phyloP scores from a whole-genome alignment of 768 basidiomycete genomes.

The Tubosaeta brunneosetosa region DNA sequence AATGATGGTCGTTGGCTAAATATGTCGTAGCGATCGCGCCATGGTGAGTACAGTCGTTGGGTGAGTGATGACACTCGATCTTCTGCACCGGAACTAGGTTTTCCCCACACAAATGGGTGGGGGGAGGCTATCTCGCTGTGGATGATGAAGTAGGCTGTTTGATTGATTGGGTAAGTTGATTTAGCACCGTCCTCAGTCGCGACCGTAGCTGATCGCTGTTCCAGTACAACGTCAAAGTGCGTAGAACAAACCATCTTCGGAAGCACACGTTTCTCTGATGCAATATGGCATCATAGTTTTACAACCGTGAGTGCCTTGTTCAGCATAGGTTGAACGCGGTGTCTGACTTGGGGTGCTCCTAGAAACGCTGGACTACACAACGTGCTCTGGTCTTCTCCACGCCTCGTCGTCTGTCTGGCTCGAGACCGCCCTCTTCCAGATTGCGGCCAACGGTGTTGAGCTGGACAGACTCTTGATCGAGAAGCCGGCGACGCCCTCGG shows the following conservation, averaged over 20 bases:
- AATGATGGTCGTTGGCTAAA: background rate
- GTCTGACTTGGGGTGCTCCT: constrained; percentile 33
- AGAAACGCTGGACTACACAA: constrained; percentile 55
- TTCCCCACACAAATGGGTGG: constrained; percentile 28
- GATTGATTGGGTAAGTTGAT: constrained; percentile 41
- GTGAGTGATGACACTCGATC: background rate
- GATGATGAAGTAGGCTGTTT: constrained; percentile 35
- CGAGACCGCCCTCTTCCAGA: constrained; percentile 48
- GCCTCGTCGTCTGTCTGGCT: constrained; percentile 58
- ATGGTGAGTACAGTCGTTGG: constrained; percentile 8
- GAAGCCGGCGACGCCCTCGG: constrained; percentile 40
- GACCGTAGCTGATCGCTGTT: background rate
- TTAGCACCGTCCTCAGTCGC: background rate
- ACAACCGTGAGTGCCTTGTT: constrained; percentile 18
- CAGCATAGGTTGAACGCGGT: background rate
- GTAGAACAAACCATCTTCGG: background rate
- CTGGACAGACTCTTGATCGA: constrained; percentile 51
- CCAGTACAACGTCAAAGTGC: constrained; percentile 41
- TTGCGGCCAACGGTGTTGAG: constrained; percentile 39
- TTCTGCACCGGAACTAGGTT: constrained; percentile 23
- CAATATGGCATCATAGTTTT: constrained; percentile 10
- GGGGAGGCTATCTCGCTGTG: constrained; percentile 39
- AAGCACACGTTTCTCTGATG: background rate
- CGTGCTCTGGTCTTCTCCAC: constrained; percentile 51
- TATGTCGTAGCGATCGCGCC: constrained; percentile 37